Evolutionary conservation across 2,329 filamentous ascomycete genomes (phyloP), one percentile per base, ranked within the genome.

Genomic region (Hysterium pulicare): DNA sequence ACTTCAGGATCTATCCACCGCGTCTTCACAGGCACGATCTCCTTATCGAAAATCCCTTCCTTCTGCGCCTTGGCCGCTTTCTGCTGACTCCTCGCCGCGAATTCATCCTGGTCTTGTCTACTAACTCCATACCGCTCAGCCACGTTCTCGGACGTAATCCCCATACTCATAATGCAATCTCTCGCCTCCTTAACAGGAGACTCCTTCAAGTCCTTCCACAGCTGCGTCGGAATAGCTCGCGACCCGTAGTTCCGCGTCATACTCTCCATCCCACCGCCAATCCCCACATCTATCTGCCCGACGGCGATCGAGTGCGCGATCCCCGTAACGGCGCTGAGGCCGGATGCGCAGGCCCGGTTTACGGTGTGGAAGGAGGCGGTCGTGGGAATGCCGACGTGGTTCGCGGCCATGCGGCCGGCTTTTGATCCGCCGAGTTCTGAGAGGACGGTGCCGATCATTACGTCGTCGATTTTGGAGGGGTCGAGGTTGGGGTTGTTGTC

Each of bases 81-180:
- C 38, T 71, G 70, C 64, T 96, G 90, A 16, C 82, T 87, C 52
- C 80, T 72, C 3, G 82, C 84, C 0, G 90, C 89, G 53, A 95
- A 89, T 1, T 76, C 83, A 60, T 96, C 90, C 70, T 95, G 90
- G 48, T 94, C 89, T 2, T 73, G 76, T 19, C 90, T 72, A 4
- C 71, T 77, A 19, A 96, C 80, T 8, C 79, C 79, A 61, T 95
- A 94, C 35, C 90, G 72, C 54, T 75, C 71, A 0, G 90, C 88
- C 0, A 96, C 89, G 56, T 95, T 95, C 74, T 96, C 90, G 4
- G 82, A 84, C 10, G 90, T 96, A 45, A 91, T 69, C 0, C 90
- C 90, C 90, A 96, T 96, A 54, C 84, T 82, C 90, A 95, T 94
- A 62, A 96, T 81, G 64, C 90, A 95, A 64, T 95, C 90, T 32